Percentiles rank a stretch among this genome's conserved stretches.
Evolutionary conservation across 257 asterid genomes (phyloP).

Genomic region (Craterostigma plantagineum): DNA sequence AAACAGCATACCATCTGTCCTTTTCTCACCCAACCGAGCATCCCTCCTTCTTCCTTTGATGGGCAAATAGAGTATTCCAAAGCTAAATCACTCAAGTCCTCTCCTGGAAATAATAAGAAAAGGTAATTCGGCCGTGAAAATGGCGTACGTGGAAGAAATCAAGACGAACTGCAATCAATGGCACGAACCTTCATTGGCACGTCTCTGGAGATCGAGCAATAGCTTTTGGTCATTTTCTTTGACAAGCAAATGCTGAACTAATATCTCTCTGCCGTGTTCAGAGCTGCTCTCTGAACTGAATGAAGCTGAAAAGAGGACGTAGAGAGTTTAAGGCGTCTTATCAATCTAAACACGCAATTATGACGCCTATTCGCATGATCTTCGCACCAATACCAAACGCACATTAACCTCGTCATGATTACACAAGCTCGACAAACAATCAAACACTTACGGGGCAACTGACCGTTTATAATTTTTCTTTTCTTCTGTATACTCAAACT

Average conservation of each 20-base stretch:
- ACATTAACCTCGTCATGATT: too few species aligned
- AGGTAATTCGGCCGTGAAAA: constrained; percentile 10
- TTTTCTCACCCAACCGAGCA: constrained; percentile 99
- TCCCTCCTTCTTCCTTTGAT: constrained; percentile 90
- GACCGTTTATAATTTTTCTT: too few species aligned
- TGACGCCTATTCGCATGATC: too few species aligned
- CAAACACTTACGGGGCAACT: too few species aligned
- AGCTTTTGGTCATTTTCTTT: constrained; percentile 83
- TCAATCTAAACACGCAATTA: not conserved
- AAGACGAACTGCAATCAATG: too few species aligned
- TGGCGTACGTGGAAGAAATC: constrained; percentile 2
- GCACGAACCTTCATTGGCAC: constrained; percentile 47
- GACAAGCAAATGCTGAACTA: constrained; percentile 89
- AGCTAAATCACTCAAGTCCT: constrained; percentile 93
- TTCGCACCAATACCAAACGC: too few species aligned
- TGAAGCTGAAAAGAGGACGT: constrained; percentile 35
- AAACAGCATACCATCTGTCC: constrained; percentile 78
- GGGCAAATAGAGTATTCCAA: constrained; percentile 78
- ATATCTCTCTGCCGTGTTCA: constrained; percentile 46
- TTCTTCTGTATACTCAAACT: too few species aligned
- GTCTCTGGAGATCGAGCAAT: constrained; percentile 52
- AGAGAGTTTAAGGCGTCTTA: constrained; percentile 7
- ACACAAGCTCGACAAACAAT: too few species aligned
- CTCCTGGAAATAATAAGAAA: constrained; percentile 44
- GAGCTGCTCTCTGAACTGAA: constrained; percentile 39